Percentiles rank a stretch among this genome's conserved stretches.
phyloP scores from a whole-genome alignment of 306 rosid genomes.

The Sicyos baderoa region DNA sequence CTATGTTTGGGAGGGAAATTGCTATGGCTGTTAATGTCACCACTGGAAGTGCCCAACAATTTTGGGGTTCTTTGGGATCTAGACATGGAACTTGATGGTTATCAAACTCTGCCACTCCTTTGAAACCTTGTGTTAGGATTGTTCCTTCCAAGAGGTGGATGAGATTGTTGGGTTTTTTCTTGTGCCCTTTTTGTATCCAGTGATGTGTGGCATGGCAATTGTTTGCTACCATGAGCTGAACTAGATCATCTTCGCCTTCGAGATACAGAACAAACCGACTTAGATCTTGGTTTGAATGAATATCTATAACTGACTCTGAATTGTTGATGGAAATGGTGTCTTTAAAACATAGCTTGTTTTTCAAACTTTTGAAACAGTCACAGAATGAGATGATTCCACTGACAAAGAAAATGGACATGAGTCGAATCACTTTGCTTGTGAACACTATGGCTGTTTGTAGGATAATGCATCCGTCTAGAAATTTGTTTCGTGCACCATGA shows the following conservation, averaged over 20 bases:
- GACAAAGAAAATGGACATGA: slow-evolving; percentile 40
- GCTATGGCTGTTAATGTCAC: slow-evolving; percentile 65
- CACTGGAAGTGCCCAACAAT: slow-evolving; percentile 73
- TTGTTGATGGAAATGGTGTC: slow-evolving; percentile 19
- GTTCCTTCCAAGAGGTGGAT: slow-evolving; percentile 45
- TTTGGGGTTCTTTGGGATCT: slow-evolving; percentile 41
- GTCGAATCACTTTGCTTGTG: slow-evolving; percentile 42
- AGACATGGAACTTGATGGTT: slow-evolving; percentile 42
- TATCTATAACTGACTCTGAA: slow-evolving; percentile 26
- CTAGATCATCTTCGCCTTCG: slow-evolving; percentile 74
- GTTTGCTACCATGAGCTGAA: slow-evolving; percentile 43
- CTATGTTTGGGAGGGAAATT: slow-evolving; percentile 49
- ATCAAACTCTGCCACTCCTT: slow-evolving; percentile 49
- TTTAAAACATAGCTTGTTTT: slow-evolving; percentile 18
- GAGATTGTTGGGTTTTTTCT: slow-evolving; percentile 43
- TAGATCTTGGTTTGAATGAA: slow-evolving; percentile 33
- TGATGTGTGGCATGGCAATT: slow-evolving; percentile 57
- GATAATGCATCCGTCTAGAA: slow-evolving; percentile 40
- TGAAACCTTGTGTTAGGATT: slow-evolving; percentile 44
- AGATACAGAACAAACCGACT: slow-evolving; percentile 68
- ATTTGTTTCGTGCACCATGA: slow-evolving; percentile 35
- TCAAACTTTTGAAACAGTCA: slow-evolving; percentile 29
- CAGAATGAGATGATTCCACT: slow-evolving; percentile 28
- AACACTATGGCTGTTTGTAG: slow-evolving; percentile 54
- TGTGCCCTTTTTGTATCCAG: slow-evolving; percentile 58